Percentiles rank a stretch among this genome's conserved stretches.
These are phyloP conservation scores for Rhizophora mangle DNA, from an alignment of 345 rosid genomes.

Conservation along the genomic window DNA sequence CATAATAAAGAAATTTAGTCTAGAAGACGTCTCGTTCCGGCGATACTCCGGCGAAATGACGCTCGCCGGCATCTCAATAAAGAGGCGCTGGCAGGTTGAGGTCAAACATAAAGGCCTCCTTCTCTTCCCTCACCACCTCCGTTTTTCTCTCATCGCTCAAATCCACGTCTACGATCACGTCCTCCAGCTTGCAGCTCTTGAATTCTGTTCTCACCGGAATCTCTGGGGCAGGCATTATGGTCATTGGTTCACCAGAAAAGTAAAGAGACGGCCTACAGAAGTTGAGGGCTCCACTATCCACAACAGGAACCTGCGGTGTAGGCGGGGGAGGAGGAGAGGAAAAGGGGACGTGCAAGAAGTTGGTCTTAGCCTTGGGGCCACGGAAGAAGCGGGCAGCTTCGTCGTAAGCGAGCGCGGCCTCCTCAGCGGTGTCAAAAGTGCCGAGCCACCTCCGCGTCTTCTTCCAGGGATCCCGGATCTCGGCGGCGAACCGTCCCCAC, in stretches of 20 bases:
- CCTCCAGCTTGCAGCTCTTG: conserved; percentile 1
- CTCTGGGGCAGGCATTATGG: neutral
- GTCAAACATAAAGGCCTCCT: conserved; percentile 10
- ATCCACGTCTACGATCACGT: neutral
- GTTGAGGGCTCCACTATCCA: neutral
- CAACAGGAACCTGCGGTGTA: neutral
- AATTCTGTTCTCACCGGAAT: neutral
- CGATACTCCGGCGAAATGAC: too few relatives aligned
- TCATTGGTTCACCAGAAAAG: neutral
- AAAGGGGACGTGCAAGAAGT: conserved; percentile 15
- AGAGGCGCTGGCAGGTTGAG: conserved; percentile 19
- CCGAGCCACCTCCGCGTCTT: conserved; percentile 42
- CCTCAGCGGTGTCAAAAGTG: conserved; percentile 38
- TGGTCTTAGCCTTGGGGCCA: conserved; percentile 39
- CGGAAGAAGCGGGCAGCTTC: conserved; percentile 36
- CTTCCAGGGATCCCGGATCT: conserved; percentile 40
- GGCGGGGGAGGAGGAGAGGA: neutral
- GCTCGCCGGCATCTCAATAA: neutral
- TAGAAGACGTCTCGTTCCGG: too few relatives aligned
- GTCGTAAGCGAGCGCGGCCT: conserved; percentile 38
- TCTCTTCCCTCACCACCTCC: neutral
- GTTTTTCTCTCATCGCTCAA: neutral
- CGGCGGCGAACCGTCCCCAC: conserved; percentile 40
- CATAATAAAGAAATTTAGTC: too few relatives aligned
- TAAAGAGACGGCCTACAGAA: neutral